Evolutionary conservation across 176 grass and related monocot genomes (phyloP), one percentile per base, ranked within the genome.

Genomic region (Elymus sibiricus): DNA sequence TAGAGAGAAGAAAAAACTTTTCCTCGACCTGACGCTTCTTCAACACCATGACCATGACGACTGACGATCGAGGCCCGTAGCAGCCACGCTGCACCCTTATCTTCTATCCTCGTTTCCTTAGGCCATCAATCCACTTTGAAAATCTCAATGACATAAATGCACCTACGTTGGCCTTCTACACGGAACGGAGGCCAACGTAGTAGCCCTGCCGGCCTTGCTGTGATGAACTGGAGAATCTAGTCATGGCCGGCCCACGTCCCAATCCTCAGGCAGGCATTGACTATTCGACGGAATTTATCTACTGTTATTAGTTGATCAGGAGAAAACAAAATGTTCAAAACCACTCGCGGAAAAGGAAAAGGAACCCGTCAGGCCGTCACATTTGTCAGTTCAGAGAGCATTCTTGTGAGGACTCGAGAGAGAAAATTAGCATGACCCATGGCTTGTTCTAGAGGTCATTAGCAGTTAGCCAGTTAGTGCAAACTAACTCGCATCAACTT

Each of bases 121-220:
- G 76, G 59, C 7, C 38, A 39, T 16, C 72, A 24, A 79, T 69
- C 88, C 60, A 46, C 77, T 37, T 80, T 43, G 82, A 60, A 76
- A 89, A 25, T 43, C 59, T 67, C 77, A 80, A 80, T 46, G 59
- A 15, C 60, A 89, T 81, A 27, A 67, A 80, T 64, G 56, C 39
- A 46, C 61, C 31, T 82, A 70, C 28, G 38, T 43, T 22, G 14
- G n/a, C n/a, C 16, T 49, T 15, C 47, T 63, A 0, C 56, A 42
- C 26, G 14, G 35, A 74, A 46, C n/a, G 70, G 39, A 15, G 25
- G 70, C 39, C 39, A 49, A 44, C 77, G 34, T 5, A 9, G 55
- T 40, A 61, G 76, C 76, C 76, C 22, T 79, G 76, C 55, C 22
- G 34, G 22, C 55, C 34, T 16, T 40, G 76, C 34, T 28, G 15